phyloP scores from a whole-genome alignment of 352 stramenopile species.

The Pythium oligandrum region DNA sequence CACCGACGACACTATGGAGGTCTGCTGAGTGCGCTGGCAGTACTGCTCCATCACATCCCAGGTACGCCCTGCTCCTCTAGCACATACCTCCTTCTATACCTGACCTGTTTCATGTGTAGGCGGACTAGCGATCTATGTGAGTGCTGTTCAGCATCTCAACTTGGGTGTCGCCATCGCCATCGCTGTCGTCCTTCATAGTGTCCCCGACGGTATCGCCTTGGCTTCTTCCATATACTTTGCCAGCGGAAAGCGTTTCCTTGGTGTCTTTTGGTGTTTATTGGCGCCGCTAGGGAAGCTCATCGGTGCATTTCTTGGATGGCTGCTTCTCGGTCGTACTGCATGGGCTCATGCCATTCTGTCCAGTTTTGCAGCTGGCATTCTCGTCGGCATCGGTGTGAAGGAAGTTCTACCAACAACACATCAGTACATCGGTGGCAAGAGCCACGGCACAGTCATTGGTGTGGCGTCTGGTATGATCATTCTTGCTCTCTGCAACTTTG shows the following conservation, averaged over 20 bases:
- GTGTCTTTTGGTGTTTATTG: constrained; percentile 19
- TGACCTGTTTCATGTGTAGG: constrained; percentile 4
- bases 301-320: constrained; percentile 13
- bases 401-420: constrained; percentile 25
- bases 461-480: constrained; percentile 11
- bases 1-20: not conserved
- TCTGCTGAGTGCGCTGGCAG: constrained; percentile 13
- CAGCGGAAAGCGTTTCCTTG: constrained; percentile 13
- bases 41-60: constrained; percentile 19
- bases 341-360: constrained; percentile 7
- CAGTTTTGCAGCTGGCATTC: constrained; percentile 13
- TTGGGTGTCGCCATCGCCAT: constrained; percentile 14
- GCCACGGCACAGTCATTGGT: constrained; percentile 13
- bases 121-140: constrained; percentile 20
- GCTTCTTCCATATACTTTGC: constrained; percentile 26
- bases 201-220: constrained; percentile 23
- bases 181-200: constrained; percentile 18
- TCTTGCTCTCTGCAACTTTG: constrained; percentile 10
- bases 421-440: constrained; percentile 17
- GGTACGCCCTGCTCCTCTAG: constrained; percentile 5
- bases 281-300: constrained; percentile 18
- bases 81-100: not conserved
- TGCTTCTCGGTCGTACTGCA: constrained; percentile 9
- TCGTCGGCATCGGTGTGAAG: constrained; percentile 19
- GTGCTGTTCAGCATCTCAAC: constrained; percentile 8